Evolutionary conservation across 1,284 basidiomycete genomes (phyloP).

Genomic region (Ceratobasidium sp.): DNA sequence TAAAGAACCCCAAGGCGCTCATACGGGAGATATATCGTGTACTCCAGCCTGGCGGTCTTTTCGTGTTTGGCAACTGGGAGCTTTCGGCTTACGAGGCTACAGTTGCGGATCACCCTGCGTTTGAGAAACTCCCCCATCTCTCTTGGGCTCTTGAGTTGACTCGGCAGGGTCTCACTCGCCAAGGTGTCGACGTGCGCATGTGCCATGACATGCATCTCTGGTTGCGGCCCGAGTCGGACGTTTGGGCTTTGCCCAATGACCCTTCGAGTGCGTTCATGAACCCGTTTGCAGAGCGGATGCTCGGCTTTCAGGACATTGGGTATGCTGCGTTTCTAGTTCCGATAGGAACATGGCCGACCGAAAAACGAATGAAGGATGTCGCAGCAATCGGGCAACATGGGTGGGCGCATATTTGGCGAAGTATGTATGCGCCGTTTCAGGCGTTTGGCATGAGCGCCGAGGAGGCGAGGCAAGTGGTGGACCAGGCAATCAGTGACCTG

Average conservation of each 20-base stretch:
- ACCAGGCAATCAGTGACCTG: constrained; percentile 22
- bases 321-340: constrained; percentile 21
- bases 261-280: constrained; percentile 22
- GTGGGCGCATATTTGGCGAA: constrained; percentile 35
- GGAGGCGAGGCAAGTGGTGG: constrained; percentile 16
- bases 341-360: constrained; percentile 25
- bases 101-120: constrained; percentile 12
- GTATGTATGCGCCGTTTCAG: constrained; percentile 39
- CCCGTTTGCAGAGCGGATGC: constrained; percentile 16
- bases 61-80: constrained; percentile 41
- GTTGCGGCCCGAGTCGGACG: constrained; percentile 27
- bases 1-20: constrained; percentile 38
- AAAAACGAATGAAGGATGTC: constrained; percentile 28
- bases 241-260: constrained; percentile 14
- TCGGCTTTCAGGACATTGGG: constrained; percentile 30
- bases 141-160: constrained; percentile 25
- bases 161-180: neutral
- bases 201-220: constrained; percentile 33
- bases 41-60: constrained; percentile 33
- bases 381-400: constrained; percentile 23
- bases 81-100: constrained; percentile 39
- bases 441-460: constrained; percentile 27
- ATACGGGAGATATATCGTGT: constrained; percentile 33
- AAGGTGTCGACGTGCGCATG: constrained; percentile 36
- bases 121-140: constrained; percentile 32